A percentile compares a stretch with the other conserved stretches of the same genome.
Evolutionary conservation across 2,329 filamentous ascomycete species (phyloP).

Genomic region (Immersiporthe knoxdaviesiana): DNA sequence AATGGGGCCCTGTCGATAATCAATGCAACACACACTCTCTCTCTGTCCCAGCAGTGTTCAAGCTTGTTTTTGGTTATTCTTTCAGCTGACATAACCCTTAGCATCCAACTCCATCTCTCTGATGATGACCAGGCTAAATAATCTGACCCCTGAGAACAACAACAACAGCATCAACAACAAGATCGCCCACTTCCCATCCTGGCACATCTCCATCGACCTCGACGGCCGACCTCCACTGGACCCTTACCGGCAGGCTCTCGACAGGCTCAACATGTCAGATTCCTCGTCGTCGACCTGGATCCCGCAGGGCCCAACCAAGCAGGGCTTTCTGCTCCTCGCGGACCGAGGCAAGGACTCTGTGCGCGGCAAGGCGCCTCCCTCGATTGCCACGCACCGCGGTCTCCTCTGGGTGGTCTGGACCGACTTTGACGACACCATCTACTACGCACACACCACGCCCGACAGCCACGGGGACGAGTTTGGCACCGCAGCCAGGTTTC

Average conservation of each 20-base stretch:
- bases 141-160: neutral
- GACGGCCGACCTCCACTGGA: conserved; percentile 8
- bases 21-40: neutral
- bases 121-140: neutral
- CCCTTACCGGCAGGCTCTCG: neutral
- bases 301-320: conserved; percentile 36
- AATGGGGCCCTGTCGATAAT: neutral
- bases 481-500: conserved; percentile 35
- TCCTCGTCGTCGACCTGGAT: conserved; percentile 35
- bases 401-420: conserved; percentile 43
- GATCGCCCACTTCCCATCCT: neutral
- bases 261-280: neutral
- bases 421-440: conserved; percentile 36
- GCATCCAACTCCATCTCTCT: neutral
- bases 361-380: conserved; percentile 39
- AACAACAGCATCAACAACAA: neutral
- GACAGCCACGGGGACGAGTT: conserved; percentile 34
- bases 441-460: conserved; percentile 39
- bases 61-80: neutral
- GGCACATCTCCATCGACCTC: conserved; percentile 2
- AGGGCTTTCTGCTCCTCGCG: conserved; percentile 34
- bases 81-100: neutral
- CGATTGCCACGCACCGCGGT: conserved; percentile 42
- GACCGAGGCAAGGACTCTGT: conserved; percentile 34
- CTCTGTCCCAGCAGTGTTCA: neutral